Base-by-base conservation (phyloP, 148 eudicot species). In the Drosera capensis region DNA sequence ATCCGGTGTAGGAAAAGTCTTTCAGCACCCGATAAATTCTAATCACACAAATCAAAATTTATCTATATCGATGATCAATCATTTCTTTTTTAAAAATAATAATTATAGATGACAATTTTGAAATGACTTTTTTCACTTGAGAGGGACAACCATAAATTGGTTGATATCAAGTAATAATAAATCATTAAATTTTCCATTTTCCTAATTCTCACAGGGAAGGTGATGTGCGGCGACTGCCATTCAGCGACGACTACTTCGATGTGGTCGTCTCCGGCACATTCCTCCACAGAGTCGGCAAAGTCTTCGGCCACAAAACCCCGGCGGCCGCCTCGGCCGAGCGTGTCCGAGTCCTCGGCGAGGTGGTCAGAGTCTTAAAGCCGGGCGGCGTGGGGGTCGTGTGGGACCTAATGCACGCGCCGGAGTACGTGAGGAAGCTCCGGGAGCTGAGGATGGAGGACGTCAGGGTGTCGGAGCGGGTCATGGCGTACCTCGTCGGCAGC, bases 331-430 rank as follows among this genome's bases (percentile, higher is more conserved):
- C 68, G 45, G 94, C 84, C 64, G 96, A 88, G 74, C 57, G 96
- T 34, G 73, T 71, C 55, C 59, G 82, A 50, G 96, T 75, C 34
- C 14, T 88, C 31, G 86, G 69, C 20, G 96, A 88, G 66, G 57
- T 80, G 54, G 92, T 75, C 20, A 45, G 96, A 60, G 96, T 88
- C 28, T 24, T 82, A 54, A 82, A 77, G 48, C 67, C 77, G 0
- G 96, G 94, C 5, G 94, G 92, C 13, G 79, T 80, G 0, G 96
- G 86, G 16, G 92, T 88, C 2, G 77, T 88, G 66, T 88, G 96
- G 96, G 96, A 88, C 66, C 69, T 82, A 8, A 63, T 77, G 14
- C 86, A 80, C 65, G 90, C 68, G 68, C 79, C 83, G 1, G 96
- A 88, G 66, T 83, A 79, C 38, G 96, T 83, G n/a, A 54, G 60